phyloP scores from a whole-genome alignment of 768 basidiomycete species.

The Paxillus rubicundulus region DNA sequence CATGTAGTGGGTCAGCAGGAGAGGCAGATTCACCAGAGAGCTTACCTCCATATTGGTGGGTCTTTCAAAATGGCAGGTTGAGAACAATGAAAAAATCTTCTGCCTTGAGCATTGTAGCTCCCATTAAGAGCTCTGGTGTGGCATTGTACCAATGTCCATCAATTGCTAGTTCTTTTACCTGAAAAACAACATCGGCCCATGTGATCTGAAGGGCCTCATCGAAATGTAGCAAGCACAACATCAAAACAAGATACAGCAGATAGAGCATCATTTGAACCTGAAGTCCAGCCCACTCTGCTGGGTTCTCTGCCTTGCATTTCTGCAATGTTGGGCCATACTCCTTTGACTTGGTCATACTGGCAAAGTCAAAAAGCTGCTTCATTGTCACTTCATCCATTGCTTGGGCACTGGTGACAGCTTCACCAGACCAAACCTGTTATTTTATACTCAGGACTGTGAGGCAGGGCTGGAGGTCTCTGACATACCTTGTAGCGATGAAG shows the following conservation, averaged over 20 bases:
- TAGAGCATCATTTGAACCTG: conserved; percentile 24
- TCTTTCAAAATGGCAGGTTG: conserved; percentile 29
- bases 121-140: not conserved
- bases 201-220: conserved; percentile 37
- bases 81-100: conserved; percentile 14
- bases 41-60: conserved; percentile 31
- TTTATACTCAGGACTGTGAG: not conserved
- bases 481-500: conserved; percentile 23
- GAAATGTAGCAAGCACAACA: conserved; percentile 33
- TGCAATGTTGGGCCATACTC: conserved; percentile 4
- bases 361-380: conserved; percentile 24
- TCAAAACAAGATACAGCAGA: conserved; percentile 33
- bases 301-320: conserved; percentile 4
- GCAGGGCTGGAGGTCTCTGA: not conserved
- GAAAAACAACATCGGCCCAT: conserved; percentile 20
- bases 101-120: not conserved
- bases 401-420: conserved; percentile 25
- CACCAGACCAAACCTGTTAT: conserved; percentile 17
- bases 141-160: conserved; percentile 1
- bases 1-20: too few relatives aligned
- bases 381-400: conserved; percentile 30
- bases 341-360: conserved; percentile 19
- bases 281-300: conserved; percentile 27
- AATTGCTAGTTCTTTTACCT: not conserved
- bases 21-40: too few relatives aligned